Evolutionary conservation across 164 flowering plant species (phyloP).

Genomic region (Berberis thunbergii): DNA sequence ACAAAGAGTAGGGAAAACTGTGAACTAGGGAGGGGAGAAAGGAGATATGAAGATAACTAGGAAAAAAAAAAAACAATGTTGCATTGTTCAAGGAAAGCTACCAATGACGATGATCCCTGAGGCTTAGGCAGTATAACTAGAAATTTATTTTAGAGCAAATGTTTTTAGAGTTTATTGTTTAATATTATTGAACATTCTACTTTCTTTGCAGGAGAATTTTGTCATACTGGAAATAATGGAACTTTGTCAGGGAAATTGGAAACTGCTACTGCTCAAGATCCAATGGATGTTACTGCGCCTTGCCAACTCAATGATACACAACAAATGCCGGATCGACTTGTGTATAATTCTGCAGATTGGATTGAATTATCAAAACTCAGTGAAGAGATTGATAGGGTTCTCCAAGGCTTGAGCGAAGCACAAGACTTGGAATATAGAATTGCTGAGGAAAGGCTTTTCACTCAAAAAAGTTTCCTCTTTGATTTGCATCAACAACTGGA

Average conservation of each 20-base stretch:
- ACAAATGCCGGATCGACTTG: background rate
- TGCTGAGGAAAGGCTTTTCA: slow-evolving; percentile 49
- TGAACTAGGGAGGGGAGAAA: too few species aligned
- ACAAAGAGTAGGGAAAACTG: too few species aligned
- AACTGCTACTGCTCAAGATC: background rate
- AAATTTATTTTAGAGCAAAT: background rate
- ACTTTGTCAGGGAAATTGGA: slow-evolving; percentile 5
- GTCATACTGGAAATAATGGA: slow-evolving; percentile 2
- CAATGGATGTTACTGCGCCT: background rate
- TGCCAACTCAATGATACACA: background rate
- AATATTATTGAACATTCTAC: background rate
- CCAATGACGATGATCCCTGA: too few species aligned
- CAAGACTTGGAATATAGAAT: slow-evolving; percentile 57
- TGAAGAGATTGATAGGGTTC: slow-evolving; percentile 42
- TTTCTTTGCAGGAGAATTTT: background rate
- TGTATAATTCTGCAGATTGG: slow-evolving; percentile 14
- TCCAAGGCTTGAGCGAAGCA: slow-evolving; percentile 42
- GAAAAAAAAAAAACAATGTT: too few species aligned
- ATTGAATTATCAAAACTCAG: slow-evolving; percentile 32
- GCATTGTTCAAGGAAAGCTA: too few species aligned
- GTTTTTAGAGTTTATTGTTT: background rate
- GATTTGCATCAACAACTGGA: slow-evolving; percentile 50
- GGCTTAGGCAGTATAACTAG: too few species aligned
- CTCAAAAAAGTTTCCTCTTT: slow-evolving; percentile 41
- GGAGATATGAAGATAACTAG: too few species aligned